phyloP scores from a whole-genome alignment of 495 filamentous ascomycete genomes.

The Schizothecium vesticola region DNA sequence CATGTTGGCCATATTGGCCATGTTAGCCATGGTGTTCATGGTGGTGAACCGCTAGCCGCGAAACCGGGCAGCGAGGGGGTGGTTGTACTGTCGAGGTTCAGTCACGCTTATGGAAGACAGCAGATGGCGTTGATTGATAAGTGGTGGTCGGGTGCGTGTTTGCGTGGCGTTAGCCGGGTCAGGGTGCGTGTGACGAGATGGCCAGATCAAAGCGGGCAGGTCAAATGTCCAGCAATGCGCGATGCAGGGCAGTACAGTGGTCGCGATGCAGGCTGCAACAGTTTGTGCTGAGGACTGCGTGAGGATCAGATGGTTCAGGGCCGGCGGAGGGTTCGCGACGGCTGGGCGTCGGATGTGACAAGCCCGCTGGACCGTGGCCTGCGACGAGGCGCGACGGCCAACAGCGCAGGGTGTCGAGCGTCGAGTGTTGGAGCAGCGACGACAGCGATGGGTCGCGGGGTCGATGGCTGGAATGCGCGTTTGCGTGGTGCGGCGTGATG shows the following conservation, averaged over 20 bases:
- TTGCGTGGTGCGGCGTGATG: not conserved
- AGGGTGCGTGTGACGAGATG: slow-evolving; percentile 2
- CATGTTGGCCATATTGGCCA: slow-evolving; percentile 56
- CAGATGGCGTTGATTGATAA: not conserved
- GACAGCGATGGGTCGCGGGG: not conserved
- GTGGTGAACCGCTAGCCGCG: slow-evolving; percentile 22
- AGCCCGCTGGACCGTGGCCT: not conserved
- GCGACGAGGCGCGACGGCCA: not conserved
- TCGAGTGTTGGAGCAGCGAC: not conserved
- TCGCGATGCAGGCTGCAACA: not conserved
- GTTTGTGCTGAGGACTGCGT: not conserved
- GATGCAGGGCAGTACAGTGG: not conserved
- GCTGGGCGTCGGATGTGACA: not conserved
- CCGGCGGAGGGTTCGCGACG: not conserved
- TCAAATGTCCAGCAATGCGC: not conserved
- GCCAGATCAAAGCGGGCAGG: not conserved
- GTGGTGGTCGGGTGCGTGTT: not conserved
- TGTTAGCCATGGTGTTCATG: slow-evolving; percentile 62
- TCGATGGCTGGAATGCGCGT: not conserved
- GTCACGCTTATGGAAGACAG: not conserved
- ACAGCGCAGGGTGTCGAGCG: not conserved
- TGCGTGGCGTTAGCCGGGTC: not conserved
- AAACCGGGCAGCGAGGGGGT: slow-evolving; percentile 26
- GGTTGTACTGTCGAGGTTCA: slow-evolving; percentile 17
- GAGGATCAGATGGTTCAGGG: not conserved